Evolutionary conservation across 768 basidiomycete species (phyloP).

Genomic region (Boletus patriciae): DNA sequence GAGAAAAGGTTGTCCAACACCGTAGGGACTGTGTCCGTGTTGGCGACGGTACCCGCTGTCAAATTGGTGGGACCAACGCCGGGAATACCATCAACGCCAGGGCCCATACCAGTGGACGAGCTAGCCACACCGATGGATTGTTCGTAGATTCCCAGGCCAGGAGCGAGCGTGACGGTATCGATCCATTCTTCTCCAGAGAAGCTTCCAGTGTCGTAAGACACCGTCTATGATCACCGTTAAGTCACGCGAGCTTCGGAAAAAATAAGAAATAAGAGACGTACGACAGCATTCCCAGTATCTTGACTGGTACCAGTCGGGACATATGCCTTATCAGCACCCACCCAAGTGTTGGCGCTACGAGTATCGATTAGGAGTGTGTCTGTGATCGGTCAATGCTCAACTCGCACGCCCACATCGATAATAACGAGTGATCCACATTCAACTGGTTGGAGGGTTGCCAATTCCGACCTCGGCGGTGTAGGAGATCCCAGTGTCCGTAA

Average conservation of each 20-base stretch:
- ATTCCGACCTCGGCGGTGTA: slow-evolving; percentile 33
- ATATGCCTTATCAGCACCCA: slow-evolving; percentile 8
- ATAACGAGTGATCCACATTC: slow-evolving; percentile 21
- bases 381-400: slow-evolving; percentile 8
- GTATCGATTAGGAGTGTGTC: slow-evolving; percentile 33
- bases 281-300: slow-evolving; percentile 23
- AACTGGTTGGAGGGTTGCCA: slow-evolving; percentile 25
- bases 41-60: slow-evolving; percentile 25
- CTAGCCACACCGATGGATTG: slow-evolving; percentile 41
- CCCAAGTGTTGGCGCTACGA: slow-evolving; percentile 30
- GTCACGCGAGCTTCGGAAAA: background rate
- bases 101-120: slow-evolving; percentile 23
- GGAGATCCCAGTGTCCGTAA: slow-evolving; percentile 20
- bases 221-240: background rate
- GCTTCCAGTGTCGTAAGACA: slow-evolving; percentile 2
- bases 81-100: slow-evolving; percentile 42
- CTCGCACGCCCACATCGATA: slow-evolving; percentile 9
- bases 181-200: slow-evolving; percentile 15
- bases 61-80: slow-evolving; percentile 37
- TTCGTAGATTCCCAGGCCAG: background rate
- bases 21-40: slow-evolving; percentile 26
- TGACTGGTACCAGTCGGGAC: slow-evolving; percentile 4
- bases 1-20: slow-evolving; percentile 35
- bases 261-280: background rate
- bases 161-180: slow-evolving; percentile 9